Evolutionary conservation across 164 flowering plant genomes (phyloP).

Genomic region (Warburgia ugandensis): DNA sequence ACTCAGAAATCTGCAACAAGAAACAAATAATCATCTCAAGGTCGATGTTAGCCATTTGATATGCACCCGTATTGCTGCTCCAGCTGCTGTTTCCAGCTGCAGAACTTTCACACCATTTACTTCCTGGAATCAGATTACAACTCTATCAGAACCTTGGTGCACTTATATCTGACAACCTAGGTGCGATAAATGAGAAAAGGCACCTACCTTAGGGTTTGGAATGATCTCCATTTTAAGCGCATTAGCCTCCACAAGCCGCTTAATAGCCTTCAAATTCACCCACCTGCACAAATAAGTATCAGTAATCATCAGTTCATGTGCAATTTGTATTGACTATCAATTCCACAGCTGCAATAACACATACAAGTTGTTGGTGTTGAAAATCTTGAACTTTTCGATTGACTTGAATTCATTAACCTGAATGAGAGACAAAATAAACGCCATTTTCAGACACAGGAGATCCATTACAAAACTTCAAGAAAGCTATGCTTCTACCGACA

Average conservation of each 20-base stretch:
- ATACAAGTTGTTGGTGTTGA: constrained; percentile 90
- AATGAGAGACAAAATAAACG: constrained; percentile 14
- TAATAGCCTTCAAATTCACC: constrained; percentile 91
- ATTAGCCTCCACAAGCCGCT: constrained; percentile 87
- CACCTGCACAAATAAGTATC: constrained; percentile 50
- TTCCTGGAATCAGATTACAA: constrained; percentile 48
- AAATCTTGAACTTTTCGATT: constrained; percentile 90
- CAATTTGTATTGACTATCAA: neutral
- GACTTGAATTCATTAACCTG: constrained; percentile 92
- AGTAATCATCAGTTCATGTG: neutral
- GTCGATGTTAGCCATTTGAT: neutral
- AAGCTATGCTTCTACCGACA: neutral
- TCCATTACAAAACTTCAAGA: neutral
- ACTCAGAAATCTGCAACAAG: constrained; percentile 3
- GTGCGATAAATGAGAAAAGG: too few relatives aligned
- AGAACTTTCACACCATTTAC: constrained; percentile 88
- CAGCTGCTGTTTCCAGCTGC: constrained; percentile 99
- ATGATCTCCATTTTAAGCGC: constrained; percentile 96
- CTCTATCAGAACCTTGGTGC: too few relatives aligned
- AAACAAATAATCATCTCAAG: constrained; percentile 1
- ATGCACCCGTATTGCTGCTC: constrained; percentile 90
- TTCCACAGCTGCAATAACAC: constrained; percentile 12
- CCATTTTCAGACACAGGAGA: neutral
- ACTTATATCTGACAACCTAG: too few relatives aligned
- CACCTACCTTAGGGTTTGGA: constrained; percentile 89